These are phyloP conservation scores for Leccinum imitatum DNA, from an alignment of 768 basidiomycete genomes.

Conservation along the genomic window DNA sequence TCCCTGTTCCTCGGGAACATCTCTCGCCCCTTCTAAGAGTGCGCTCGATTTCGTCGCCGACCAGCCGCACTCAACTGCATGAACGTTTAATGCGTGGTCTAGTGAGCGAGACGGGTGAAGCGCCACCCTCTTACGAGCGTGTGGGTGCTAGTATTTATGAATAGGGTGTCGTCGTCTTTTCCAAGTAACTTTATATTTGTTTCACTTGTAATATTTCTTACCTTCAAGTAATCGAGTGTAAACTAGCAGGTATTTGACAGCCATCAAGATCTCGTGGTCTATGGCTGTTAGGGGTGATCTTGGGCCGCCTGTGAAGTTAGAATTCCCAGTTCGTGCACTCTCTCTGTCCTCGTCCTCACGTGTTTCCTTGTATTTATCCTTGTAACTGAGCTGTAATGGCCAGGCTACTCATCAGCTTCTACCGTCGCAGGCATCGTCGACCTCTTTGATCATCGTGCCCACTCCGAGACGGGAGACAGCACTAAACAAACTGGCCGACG, in stretches of 20 bases:
- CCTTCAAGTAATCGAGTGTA: neutral
- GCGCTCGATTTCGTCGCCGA: constrained; percentile 35
- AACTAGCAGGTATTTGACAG: neutral
- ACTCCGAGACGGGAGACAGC: constrained; percentile 20
- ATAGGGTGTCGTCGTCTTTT: neutral
- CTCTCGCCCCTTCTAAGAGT: constrained; percentile 34
- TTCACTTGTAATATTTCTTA: neutral
- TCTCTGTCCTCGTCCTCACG: neutral
- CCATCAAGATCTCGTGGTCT: neutral
- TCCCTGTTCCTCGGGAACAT: constrained; percentile 22
- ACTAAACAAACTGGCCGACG: constrained; percentile 22
- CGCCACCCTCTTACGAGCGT: constrained; percentile 57
- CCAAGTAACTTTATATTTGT: neutral
- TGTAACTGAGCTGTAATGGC: constrained; percentile 2
- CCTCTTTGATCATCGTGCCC: constrained; percentile 17
- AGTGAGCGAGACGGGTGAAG: constrained; percentile 78
- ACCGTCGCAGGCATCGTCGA: constrained; percentile 22
- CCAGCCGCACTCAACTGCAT: constrained; percentile 54
- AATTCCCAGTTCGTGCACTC: neutral
- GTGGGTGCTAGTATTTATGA: neutral
- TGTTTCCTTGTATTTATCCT: neutral
- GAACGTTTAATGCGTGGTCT: constrained; percentile 82
- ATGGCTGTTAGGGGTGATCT: neutral
- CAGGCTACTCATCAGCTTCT: constrained; percentile 17
- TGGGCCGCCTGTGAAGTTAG: neutral